Evolutionary conservation across 169 alveolate species (phyloP), one percentile per base, ranked within the genome.

Genomic region (Eimeria necatrix): DNA sequence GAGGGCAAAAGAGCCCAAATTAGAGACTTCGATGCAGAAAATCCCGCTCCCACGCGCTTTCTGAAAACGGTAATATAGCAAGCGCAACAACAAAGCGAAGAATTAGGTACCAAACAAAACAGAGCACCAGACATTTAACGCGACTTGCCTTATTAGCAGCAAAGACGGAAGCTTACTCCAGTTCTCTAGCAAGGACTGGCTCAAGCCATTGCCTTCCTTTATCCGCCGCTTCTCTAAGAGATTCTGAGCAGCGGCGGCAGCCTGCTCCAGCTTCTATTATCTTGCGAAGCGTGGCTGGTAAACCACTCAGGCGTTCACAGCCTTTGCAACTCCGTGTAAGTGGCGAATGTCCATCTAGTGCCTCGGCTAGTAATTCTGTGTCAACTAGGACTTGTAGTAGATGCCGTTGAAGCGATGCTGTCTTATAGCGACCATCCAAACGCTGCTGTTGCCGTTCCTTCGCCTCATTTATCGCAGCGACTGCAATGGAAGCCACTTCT

Each of bases 151-250:
- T 9, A 48, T 5, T 12, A 5, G 52, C 89, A 80, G 49, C 48
- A 51, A 0, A 80, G 22, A 46, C 51, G 71, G 18, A 80, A 51
- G 70, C 91, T 84, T 56, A 84, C 91, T 53, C 4, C 14, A 84
- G 61, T 16, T 24, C 12, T 8, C 26, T 41, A 18, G 12, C 76
- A 10, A 56, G 48, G 26, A 24, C 2, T 32, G 91, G 91, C 78
- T 84, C 61, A 3, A 84, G 91, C 91, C 59, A 32, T 76, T 84
- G 56, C 48, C 91, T 52, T 14, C 91, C 91, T 32, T 84, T 52
- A 53, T 32, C 26, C 0, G 91, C 78, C 22, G 76, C 49, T 41
- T 24, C 48, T 51, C 73, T 32, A 16, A 84, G 26, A 52, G 91
- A 12, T 24, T 84, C 91, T 56, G 91, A 53, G 46, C 91, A 48